Percentiles rank a stretch among this genome's conserved stretches.
These are phyloP conservation scores for Wickerhamomyces silvicola DNA, from an alignment of 805 yeast species.

Conservation along the genomic window DNA sequence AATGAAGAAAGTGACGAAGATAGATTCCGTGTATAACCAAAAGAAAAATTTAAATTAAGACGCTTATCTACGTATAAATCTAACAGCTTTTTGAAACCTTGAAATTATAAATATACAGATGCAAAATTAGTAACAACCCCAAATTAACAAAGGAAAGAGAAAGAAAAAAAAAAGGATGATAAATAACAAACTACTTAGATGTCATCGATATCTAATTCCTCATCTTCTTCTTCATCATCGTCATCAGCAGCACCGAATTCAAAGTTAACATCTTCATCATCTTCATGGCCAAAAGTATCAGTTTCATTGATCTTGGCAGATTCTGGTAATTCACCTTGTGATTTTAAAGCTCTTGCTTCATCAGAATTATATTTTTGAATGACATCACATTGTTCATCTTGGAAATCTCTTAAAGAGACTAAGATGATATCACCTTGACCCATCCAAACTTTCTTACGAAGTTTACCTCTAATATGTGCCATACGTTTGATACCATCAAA, in stretches of 20 bases:
- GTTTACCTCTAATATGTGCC: slow-evolving; percentile 98
- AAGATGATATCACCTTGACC: slow-evolving; percentile 96
- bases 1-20: slow-evolving; percentile 32
- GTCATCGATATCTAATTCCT: slow-evolving; percentile 88
- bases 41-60: neutral
- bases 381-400: slow-evolving; percentile 97
- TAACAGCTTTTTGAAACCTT: no score
- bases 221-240: slow-evolving; percentile 62
- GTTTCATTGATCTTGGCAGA: slow-evolving; percentile 96
- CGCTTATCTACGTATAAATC: no score
- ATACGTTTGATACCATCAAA: slow-evolving; percentile 91
- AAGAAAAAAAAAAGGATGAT: no score
- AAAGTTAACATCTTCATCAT: slow-evolving; percentile 95
- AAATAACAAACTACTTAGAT: slow-evolving; percentile 45
- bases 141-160: no score
- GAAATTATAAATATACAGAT: no score
- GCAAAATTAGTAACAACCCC: no score
- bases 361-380: slow-evolving; percentile 95
- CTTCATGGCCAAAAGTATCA: slow-evolving; percentile 93
- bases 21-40: slow-evolving; percentile 19
- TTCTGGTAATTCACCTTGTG: slow-evolving; percentile 95
- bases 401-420: slow-evolving; percentile 96
- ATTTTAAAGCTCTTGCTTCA: slow-evolving; percentile 95
- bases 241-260: slow-evolving; percentile 94
- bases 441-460: slow-evolving; percentile 99